These are phyloP conservation scores for Phytopythium oedochilum DNA, from an alignment of 352 stramenopile species.

Conservation along the genomic window DNA sequence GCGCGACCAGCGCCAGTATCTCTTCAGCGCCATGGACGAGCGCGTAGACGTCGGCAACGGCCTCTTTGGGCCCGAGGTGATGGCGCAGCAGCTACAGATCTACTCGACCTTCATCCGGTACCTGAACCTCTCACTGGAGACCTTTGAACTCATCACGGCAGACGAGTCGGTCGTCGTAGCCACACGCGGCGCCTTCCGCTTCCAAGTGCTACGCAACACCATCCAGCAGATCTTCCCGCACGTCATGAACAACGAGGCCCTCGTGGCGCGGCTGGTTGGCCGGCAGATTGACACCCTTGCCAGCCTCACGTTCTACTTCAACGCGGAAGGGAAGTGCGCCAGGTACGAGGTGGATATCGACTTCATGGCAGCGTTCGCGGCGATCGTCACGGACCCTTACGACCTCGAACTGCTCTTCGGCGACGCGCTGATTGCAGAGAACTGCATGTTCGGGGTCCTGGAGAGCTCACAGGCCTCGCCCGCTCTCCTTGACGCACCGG, in stretches of 20 bases:
- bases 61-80: not conserved
- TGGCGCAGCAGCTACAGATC: conserved; percentile 4
- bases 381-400: conserved; percentile 15
- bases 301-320: conserved; percentile 7
- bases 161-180: conserved; percentile 25
- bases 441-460: conserved; percentile 17
- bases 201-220: conserved; percentile 30
- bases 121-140: conserved; percentile 22
- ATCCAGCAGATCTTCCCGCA: conserved; percentile 28
- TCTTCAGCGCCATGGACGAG: conserved; percentile 5
- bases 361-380: conserved; percentile 22
- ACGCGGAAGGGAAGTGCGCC: not conserved
- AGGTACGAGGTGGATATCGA: conserved; percentile 24
- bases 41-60: conserved; percentile 5
- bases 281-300: not conserved
- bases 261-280: not conserved
- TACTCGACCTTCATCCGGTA: conserved; percentile 11
- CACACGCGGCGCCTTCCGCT: conserved; percentile 17
- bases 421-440: conserved; percentile 17
- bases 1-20: conserved; percentile 1
- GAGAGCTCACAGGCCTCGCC: not conserved
- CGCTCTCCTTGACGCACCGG: no score
- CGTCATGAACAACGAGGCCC: conserved; percentile 4
- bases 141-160: conserved; percentile 15
- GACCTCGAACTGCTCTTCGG: conserved; percentile 18